Percentiles rank a stretch among this genome's conserved stretches.
Conservation (phyloP, 805 yeast species). For the Sugiyamaella smithiae region DNA sequence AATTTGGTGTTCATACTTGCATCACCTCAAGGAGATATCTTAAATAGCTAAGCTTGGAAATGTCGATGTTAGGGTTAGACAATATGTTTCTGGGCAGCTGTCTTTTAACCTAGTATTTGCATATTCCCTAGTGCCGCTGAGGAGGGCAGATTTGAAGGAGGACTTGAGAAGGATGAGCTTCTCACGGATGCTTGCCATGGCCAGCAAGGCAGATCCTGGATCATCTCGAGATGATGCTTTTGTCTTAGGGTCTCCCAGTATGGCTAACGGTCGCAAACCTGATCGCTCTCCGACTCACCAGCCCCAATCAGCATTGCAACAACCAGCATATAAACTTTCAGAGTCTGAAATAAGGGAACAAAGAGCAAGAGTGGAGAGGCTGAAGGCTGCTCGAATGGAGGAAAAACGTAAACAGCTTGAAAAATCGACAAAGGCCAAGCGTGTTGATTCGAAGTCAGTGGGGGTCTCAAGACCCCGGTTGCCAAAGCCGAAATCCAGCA, state of each 20-base stretch:
- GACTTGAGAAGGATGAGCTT: slow-evolving; percentile 25
- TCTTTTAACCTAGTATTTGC: too few relatives aligned
- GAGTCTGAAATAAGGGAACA: slow-evolving; percentile 25
- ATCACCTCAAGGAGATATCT: not conserved
- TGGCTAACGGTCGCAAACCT: too few relatives aligned
- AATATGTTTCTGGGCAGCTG: too few relatives aligned
- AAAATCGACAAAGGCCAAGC: not conserved
- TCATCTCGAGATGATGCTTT: too few relatives aligned
- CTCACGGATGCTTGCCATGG: slow-evolving; percentile 30
- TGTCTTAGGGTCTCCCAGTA: too few relatives aligned
- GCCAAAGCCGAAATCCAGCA: too few relatives aligned
- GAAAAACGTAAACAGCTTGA: slow-evolving; percentile 9
- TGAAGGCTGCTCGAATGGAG: slow-evolving; percentile 30
- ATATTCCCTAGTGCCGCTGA: too few relatives aligned
- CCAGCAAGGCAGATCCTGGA: slow-evolving; percentile 10
- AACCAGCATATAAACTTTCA: slow-evolving; percentile 16
- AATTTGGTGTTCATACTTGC: not conserved
- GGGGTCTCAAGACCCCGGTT: too few relatives aligned
- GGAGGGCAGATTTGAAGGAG: too few relatives aligned
- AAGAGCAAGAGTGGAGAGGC: slow-evolving; percentile 25
- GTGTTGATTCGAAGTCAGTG: too few relatives aligned
- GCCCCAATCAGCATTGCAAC: not conserved
- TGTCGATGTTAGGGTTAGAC: too few relatives aligned
- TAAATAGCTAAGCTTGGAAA: too few relatives aligned
- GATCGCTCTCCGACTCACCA: not conserved